phyloP scores from a whole-genome alignment of 371 early-diverging fungal species.

The Rhizopus stolonifer region DNA sequence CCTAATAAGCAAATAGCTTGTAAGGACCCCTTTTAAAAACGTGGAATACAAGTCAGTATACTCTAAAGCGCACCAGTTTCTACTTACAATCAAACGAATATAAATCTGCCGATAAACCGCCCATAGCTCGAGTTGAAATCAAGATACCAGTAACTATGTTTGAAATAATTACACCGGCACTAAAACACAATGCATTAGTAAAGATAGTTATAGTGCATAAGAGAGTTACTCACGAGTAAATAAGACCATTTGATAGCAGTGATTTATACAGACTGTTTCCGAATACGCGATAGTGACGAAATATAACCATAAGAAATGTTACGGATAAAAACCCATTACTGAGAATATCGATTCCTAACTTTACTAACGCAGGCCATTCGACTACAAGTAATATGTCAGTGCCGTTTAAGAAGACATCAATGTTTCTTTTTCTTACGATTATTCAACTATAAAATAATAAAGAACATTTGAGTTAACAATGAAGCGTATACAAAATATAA shows the following conservation, averaged over 20 bases:
- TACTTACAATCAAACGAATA: conserved; percentile 50
- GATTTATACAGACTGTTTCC: conserved; percentile 37
- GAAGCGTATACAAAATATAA: not conserved
- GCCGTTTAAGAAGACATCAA: not conserved
- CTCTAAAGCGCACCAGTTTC: not conserved
- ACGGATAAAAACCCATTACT: conserved; percentile 43
- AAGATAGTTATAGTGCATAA: too few species aligned
- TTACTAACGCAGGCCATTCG: conserved; percentile 51
- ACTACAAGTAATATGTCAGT: conserved; percentile 22
- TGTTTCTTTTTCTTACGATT: conserved; percentile 21
- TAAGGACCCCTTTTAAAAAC: conserved; percentile 42
- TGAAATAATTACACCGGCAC: conserved; percentile 40
- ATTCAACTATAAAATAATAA: conserved; percentile 21
- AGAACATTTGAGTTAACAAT: not conserved
- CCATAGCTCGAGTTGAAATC: conserved; percentile 33
- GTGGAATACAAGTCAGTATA: not conserved
- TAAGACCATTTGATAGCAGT: conserved; percentile 34
- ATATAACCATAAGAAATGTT: conserved; percentile 39
- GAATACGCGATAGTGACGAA: conserved; percentile 37
- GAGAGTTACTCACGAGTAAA: conserved; percentile 52
- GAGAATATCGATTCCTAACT: conserved; percentile 38
- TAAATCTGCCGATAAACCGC: conserved; percentile 41
- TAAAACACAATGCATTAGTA: conserved; percentile 15
- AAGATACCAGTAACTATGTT: conserved; percentile 41
- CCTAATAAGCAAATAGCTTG: conserved; percentile 38